Base-by-base conservation (phyloP, 371 early-diverging fungal species). In the Mucor mucedo region DNA sequence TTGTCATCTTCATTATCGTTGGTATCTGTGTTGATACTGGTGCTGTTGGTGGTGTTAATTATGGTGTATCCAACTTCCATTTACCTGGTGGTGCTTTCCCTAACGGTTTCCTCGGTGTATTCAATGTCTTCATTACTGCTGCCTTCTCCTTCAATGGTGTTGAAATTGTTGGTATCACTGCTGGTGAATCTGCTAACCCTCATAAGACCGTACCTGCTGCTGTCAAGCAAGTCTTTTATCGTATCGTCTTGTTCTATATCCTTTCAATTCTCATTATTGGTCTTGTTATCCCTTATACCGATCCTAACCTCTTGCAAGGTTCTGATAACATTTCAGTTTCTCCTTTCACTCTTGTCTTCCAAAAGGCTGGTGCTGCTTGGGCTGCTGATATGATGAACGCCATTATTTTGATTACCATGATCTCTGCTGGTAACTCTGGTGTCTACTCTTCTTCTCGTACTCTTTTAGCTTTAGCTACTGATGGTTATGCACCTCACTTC, bases 131-230 rank as follows among this genome's bases (percentile, higher is more conserved):
- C 60, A 76, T 93, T 27, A 86, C 91, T 56, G 93, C 94, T 5
- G 93, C 91, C 50, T 95, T 92, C 65, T 84, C 89, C 16, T 94
- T 93, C 76, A 92, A 93, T 39, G 94, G 95, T 64, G 91, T 92
- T 3, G 93, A 89, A 72, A 79, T 90, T 21, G 82, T 90, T 27
- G 90, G 90, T 67, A 85, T 92, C 60, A 85, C 93, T 16, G 89
- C 89, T 33, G 91, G 90, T 70, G 91, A 91, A 76, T 84, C 87
- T 33, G 75, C 75, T 13, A 90, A 89, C 65, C 92, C 86, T 56
- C 86, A 83, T 33, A 86, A 87, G 65, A 87, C 89, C 39, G 86
- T 93, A 0, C 93, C 93, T 33, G 71, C 84, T 6, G 91, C 91
- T 14, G 91, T 92, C 49, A 83, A 86, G 44, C 87, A 87, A 63